Evolutionary conservation across 345 rosid genomes (phyloP).

Genomic region (Eucalyptus coolabah): DNA sequence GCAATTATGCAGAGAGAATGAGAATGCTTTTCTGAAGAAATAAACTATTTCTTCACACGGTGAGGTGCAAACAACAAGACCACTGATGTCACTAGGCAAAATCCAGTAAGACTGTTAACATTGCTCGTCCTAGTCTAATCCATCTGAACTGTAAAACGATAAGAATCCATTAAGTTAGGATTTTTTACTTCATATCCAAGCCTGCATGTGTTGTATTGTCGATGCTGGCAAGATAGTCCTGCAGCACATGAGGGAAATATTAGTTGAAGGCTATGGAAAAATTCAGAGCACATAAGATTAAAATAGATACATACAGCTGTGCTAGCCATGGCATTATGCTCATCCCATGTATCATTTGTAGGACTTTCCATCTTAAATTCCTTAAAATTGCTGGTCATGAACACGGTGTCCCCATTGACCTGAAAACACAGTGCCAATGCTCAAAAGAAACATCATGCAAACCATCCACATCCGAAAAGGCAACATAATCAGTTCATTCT

Average conservation of each 20-base stretch:
- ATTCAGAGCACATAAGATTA: neutral
- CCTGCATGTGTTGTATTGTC: slow-evolving; percentile 53
- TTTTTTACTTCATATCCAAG: slow-evolving; percentile 52
- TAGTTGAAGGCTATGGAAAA: neutral
- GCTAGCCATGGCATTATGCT: slow-evolving; percentile 65
- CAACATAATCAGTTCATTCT: neutral
- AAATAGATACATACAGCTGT: slow-evolving; percentile 55
- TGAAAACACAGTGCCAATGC: slow-evolving; percentile 2
- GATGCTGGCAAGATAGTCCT: slow-evolving; percentile 89
- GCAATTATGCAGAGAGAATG: neutral
- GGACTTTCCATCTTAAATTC: slow-evolving; percentile 79
- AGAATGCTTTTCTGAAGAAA: neutral
- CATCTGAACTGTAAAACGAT: neutral
- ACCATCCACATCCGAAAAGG: neutral
- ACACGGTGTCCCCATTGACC: slow-evolving; percentile 95
- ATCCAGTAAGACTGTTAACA: neutral
- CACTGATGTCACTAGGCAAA: neutral
- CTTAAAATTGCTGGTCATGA: slow-evolving; percentile 77
- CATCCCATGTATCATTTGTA: slow-evolving; percentile 67
- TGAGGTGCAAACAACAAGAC: neutral
- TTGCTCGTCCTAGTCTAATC: neutral
- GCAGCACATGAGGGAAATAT: neutral
- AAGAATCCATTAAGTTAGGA: neutral
- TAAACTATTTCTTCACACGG: neutral
- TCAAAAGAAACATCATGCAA: neutral